Percentiles rank a stretch among this genome's conserved stretches.
phyloP scores from a whole-genome alignment of 2,329 filamentous ascomycete genomes.

The Davidsoniella australis region DNA sequence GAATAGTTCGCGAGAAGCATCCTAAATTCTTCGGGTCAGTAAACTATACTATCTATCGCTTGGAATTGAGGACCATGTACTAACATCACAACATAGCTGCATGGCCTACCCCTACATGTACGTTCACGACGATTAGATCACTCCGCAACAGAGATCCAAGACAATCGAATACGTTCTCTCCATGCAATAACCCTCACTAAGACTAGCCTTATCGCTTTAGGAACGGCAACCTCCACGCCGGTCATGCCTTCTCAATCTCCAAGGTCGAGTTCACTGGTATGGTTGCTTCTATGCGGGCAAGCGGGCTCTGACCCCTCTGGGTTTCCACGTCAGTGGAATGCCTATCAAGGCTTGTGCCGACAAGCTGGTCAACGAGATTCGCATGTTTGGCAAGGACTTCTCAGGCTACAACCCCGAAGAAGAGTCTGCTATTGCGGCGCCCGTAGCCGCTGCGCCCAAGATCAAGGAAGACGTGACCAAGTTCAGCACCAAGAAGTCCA shows the following conservation, averaged over 20 bases:
- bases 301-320: constrained; percentile 71
- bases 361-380: constrained; percentile 80
- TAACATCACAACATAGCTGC: constrained; percentile 14
- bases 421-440: constrained; percentile 26
- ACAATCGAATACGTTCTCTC: background rate
- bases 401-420: constrained; percentile 53
- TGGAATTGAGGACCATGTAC: background rate
- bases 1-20: constrained; percentile 47
- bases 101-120: constrained; percentile 24
- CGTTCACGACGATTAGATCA: constrained; percentile 24
- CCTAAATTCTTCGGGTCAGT: constrained; percentile 70
- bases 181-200: constrained; percentile 19
- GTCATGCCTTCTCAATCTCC: constrained; percentile 78
- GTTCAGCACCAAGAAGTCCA: constrained; percentile 83
- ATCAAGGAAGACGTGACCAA: constrained; percentile 74
- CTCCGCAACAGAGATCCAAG: background rate
- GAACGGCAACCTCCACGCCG: constrained; percentile 79
- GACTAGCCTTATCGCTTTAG: background rate
- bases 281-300: constrained; percentile 80
- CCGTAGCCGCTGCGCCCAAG: constrained; percentile 40
- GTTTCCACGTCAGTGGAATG: constrained; percentile 89
- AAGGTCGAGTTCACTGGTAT: constrained; percentile 89
- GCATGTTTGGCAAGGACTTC: constrained; percentile 76
- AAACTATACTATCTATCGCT: constrained; percentile 35
- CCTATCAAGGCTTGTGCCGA: constrained; percentile 95